Evolutionary conservation across 768 basidiomycete species (phyloP).

Genomic region (Mycena filopes): DNA sequence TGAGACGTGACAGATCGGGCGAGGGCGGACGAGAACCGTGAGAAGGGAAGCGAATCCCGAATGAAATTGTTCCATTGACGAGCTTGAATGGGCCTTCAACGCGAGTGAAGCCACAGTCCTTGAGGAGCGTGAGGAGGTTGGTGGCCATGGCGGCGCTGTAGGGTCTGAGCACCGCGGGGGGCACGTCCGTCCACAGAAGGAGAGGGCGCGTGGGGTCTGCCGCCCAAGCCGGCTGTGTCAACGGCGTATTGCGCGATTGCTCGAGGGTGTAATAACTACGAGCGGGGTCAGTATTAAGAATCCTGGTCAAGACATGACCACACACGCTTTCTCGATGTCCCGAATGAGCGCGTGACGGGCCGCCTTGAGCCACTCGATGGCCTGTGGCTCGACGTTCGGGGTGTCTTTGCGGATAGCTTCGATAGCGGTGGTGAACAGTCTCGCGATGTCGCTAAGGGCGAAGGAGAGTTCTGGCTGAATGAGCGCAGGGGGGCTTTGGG

Average conservation of each 20-base stretch:
- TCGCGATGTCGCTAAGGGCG: too few relatives aligned
- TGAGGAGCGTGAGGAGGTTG: not conserved
- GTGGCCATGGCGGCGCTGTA: not conserved
- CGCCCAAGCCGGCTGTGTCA: not conserved
- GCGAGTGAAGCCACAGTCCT: not conserved
- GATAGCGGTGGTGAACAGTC: not conserved
- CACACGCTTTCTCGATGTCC: not conserved
- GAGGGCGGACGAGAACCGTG: too few relatives aligned
- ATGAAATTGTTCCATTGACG: not conserved
- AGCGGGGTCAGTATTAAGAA: too few relatives aligned
- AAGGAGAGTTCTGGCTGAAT: too few relatives aligned
- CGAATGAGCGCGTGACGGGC: not conserved
- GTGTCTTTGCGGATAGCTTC: not conserved
- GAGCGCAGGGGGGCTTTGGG: too few relatives aligned
- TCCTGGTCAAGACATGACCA: not conserved
- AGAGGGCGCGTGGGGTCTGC: not conserved
- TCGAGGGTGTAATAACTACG: not conserved
- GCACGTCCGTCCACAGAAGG: not conserved
- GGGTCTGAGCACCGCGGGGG: not conserved
- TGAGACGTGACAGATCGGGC: too few relatives aligned
- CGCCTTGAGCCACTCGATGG: not conserved
- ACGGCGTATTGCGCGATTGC: not conserved
- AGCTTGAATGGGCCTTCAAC: too few relatives aligned
- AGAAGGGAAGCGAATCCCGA: too few relatives aligned
- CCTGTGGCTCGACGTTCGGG: not conserved